These are phyloP conservation scores for Brachypodium distachyon DNA, from an alignment of 202 grass and related monocot genomes.

Conservation along the genomic window DNA sequence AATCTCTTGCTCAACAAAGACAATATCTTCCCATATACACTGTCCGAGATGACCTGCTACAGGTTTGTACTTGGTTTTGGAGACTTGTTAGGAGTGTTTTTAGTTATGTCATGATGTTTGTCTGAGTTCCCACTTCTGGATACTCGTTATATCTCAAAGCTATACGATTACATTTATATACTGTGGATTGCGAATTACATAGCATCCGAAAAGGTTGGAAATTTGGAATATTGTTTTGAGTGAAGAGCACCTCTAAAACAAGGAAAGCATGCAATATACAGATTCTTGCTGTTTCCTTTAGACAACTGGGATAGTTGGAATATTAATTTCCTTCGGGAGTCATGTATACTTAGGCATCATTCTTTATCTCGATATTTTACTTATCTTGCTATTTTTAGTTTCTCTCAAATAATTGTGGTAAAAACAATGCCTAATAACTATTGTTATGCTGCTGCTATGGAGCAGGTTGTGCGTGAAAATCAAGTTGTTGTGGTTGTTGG, in stretches of 20 bases:
- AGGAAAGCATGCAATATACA: background rate
- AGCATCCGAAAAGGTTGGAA: background rate
- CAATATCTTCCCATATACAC: conserved; percentile 99
- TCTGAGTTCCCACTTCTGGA: background rate
- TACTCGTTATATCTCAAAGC: conserved; percentile 3
- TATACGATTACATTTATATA: conserved; percentile 8
- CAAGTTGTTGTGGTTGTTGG: conserved; percentile 93
- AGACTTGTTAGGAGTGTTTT: background rate
- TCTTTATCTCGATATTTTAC: background rate
- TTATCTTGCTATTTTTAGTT: conserved; percentile 9
- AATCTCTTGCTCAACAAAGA: conserved; percentile 92
- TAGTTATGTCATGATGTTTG: background rate
- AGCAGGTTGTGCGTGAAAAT: conserved; percentile 95
- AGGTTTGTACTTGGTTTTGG: conserved; percentile 44
- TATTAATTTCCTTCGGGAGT: background rate
- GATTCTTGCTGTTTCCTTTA: background rate
- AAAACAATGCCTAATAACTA: background rate
- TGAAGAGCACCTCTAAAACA: conserved; percentile 2
- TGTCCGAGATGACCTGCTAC: conserved; percentile 84
- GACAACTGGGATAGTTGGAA: background rate
- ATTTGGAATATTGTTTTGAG: background rate
- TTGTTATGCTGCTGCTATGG: conserved; percentile 6
- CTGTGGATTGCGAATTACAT: background rate
- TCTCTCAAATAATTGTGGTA: background rate
- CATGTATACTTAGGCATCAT: background rate